A percentile compares a stretch with the other conserved stretches of the same genome.
phyloP scores from a whole-genome alignment of 192 early-diverging fungal species.

The Backusella macrospora region DNA sequence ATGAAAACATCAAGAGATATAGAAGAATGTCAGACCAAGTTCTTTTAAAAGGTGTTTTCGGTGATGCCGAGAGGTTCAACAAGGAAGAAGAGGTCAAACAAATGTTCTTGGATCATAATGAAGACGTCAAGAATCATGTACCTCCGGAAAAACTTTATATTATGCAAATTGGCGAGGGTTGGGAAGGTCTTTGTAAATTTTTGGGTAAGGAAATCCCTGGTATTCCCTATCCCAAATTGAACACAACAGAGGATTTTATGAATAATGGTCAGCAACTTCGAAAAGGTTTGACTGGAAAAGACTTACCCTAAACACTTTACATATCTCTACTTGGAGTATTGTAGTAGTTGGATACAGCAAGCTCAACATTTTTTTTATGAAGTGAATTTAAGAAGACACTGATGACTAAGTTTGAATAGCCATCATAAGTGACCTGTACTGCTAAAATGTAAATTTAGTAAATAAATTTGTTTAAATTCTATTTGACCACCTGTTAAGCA shows the following conservation, averaged over 20 bases:
- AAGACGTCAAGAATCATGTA: slow-evolving; percentile 23
- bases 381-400: too few species aligned
- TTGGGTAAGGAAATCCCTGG: slow-evolving; percentile 27
- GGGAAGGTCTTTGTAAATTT: slow-evolving; percentile 35
- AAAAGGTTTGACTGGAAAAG: not conserved
- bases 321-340: not conserved
- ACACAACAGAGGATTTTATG: not conserved
- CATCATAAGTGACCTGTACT: too few species aligned
- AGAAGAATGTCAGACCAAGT: not conserved
- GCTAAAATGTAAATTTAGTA: too few species aligned
- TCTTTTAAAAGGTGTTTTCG: not conserved
- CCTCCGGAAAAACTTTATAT: slow-evolving; percentile 27
- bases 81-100: not conserved
- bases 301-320: not conserved
- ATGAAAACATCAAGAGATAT: not conserved
- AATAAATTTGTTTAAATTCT: too few species aligned
- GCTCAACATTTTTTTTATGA: too few species aligned
- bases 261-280: not conserved
- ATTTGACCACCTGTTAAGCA: too few species aligned
- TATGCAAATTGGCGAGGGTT: slow-evolving; percentile 32
- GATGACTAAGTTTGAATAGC: too few species aligned
- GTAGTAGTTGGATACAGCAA: too few species aligned
- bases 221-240: slow-evolving; percentile 22
- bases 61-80: not conserved
- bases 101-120: slow-evolving; percentile 16